Evolutionary conservation across 2,329 filamentous ascomycete genomes (phyloP), one percentile per base, ranked within the genome.

Genomic region (Xylaria hypoxylon): DNA sequence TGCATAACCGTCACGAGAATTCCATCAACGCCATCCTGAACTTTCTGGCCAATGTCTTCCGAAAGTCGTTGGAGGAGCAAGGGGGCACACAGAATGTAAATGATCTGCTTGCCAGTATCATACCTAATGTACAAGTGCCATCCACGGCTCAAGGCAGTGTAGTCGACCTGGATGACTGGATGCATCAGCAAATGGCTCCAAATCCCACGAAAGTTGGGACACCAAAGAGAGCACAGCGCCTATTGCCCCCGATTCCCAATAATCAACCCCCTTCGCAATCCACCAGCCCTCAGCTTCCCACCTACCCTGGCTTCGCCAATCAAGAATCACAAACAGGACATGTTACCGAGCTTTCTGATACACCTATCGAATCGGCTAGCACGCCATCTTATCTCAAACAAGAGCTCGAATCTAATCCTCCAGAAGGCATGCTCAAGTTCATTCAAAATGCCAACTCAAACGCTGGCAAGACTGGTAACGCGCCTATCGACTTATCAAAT

Each of bases 21-120:
- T 97, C 95, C 0, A 98, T 99, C 80, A 98, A 97, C 76, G 95
- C 95, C n/a, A 98, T 99, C 68, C 86, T 99, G 47, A 97, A 94
- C 56, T 98, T 99, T 79, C 86, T 99, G 22, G 96, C 95, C 51
- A 98, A 96, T 13, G 95, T 99, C 47, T 99, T 98, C 80, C 92
- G 97, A 69, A 91, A 96, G 75, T 97, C 93, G 69, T 82, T 99
- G 56, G 94, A 97, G 77, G 93, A 94, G 40, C 91, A 95, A 73
- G 90, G 89, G 35, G 87, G 87, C 19, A 85, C 88, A 1, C 89
- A 92, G 75, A 95, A 92, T 67, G 87, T 98, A 47, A 89, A 92
- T 62, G 94, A 96, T 72, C 90, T 97, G 76, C 92, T 98, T 76
- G 89, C 90, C 4, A 90, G 89, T 70, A 87, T 92, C 65, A 90